Base-by-base conservation (phyloP, 768 basidiomycete species). In the Boletus huronensis region DNA sequence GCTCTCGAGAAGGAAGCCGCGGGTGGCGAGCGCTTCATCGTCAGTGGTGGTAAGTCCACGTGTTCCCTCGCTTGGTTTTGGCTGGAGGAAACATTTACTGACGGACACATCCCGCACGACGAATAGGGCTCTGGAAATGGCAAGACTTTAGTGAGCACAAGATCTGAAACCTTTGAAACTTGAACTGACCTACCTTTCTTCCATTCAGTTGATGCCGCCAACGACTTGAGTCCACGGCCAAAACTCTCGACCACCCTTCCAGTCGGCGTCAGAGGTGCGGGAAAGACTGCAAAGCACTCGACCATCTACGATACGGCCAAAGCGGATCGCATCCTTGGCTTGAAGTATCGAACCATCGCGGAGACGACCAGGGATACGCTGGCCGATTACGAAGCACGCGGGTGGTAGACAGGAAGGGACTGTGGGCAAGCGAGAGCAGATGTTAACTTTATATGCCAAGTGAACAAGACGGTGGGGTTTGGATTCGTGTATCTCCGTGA, bases 11-110 rank as follows among this genome's bases (percentile, higher is more conserved):
- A 74, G 47, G 72, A 76, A 26, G 75, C 72, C 3, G 85, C 84
- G 0, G 79, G 77, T 3, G 81, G 81, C 1, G 74, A 87, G 52
- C 73, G 87, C 32, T 77, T 87, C 61, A 75, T 88, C 61, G 58
- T 81, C 38, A 69, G 67, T n/a, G 70, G 66, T 3, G 73, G 75
- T 58, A 48, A 63, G 54, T 50, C 29, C 10, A 3, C 34, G 19
- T 36, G 2, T 31, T 28, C 5, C n/a, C 16, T 17, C 17, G 13
- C 1, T 35, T 9, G 8, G 19, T 28, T 32, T 6, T 10, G 35
- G 11, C 10, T 16, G 6, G 7, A 29, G n/a, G 17, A 36, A 29
- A 13, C 29, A 8, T 1, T 23, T 11, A 44, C 41, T 48, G 29
- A 54, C 29, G 25, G 3, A 40, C 4, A 34, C 3, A 3, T 19